Percentiles rank a stretch among this genome's conserved stretches.
phyloP scores from a whole-genome alignment of 164 flowering plant genomes.

The Magnolia officinalis region DNA sequence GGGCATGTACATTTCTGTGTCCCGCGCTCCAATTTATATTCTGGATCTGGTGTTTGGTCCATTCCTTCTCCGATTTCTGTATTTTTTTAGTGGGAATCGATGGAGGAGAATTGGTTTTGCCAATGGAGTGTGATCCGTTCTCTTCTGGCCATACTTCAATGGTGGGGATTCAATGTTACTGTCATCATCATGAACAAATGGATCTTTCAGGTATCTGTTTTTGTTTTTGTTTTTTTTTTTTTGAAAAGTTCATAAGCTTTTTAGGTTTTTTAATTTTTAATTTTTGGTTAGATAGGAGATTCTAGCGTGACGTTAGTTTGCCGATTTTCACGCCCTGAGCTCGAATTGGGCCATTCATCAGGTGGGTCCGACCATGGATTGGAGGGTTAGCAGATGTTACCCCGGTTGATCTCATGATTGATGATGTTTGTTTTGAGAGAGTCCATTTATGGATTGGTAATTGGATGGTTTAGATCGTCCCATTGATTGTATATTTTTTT shows the following conservation, averaged over 20 bases:
- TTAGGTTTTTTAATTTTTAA: no score
- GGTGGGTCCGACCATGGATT: not conserved
- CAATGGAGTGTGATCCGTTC: slow-evolving; percentile 78
- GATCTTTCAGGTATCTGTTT: slow-evolving; percentile 82
- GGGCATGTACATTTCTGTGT: not conserved
- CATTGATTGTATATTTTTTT: not conserved
- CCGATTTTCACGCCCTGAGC: not conserved
- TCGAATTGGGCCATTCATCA: not conserved
- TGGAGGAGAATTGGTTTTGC: slow-evolving; percentile 66
- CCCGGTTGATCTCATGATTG: not conserved
- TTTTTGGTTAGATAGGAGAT: not conserved
- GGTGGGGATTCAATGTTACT: slow-evolving; percentile 98
- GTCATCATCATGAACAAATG: slow-evolving; percentile 98
- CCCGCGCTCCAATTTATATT: not conserved
- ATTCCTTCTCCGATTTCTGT: not conserved
- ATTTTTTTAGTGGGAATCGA: slow-evolving; percentile 8
- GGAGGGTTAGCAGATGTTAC: not conserved
- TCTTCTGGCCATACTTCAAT: slow-evolving; percentile 78
- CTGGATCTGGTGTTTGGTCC: not conserved
- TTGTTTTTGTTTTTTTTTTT: no score
- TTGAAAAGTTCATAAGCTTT: not conserved
- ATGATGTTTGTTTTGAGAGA: not conserved
- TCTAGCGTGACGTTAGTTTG: not conserved
- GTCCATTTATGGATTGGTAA: not conserved
- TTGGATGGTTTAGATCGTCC: not conserved